These are phyloP conservation scores for Citrullus colocynthis DNA, from an alignment of 306 rosid genomes.

Conservation along the genomic window DNA sequence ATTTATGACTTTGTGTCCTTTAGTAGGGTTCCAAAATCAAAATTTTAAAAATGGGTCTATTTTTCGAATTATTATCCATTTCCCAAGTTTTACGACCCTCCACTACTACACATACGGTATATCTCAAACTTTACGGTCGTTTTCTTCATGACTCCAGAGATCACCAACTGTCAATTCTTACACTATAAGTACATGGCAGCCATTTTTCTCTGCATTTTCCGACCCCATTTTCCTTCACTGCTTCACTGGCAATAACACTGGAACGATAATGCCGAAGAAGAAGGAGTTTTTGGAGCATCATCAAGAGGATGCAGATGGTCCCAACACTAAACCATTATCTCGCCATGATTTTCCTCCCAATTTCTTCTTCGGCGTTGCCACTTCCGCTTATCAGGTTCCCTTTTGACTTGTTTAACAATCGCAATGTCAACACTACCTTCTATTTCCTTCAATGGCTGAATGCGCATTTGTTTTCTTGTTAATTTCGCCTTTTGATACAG, in stretches of 20 bases:
- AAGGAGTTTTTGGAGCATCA: conserved; percentile 20
- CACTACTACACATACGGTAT: too few species aligned
- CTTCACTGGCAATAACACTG: neutral
- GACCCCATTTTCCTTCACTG: neutral
- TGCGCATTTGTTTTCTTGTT: neutral
- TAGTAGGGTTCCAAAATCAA: too few species aligned
- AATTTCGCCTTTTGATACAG: neutral
- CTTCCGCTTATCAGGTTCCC: conserved; percentile 82
- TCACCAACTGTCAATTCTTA: neutral
- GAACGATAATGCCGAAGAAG: conserved; percentile 33
- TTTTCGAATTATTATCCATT: too few species aligned
- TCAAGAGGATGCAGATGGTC: conserved; percentile 10
- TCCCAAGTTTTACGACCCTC: too few species aligned
- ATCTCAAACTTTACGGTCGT: neutral
- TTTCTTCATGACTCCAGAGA: neutral
- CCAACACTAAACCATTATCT: conserved; percentile 20
- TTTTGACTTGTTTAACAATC: neutral
- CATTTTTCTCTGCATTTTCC: neutral
- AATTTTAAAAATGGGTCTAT: too few species aligned
- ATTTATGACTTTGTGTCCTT: too few species aligned
- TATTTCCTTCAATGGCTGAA: neutral
- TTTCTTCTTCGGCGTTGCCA: conserved; percentile 74
- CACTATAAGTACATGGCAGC: neutral
- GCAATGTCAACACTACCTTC: neutral
- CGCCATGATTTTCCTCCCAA: conserved; percentile 66